phyloP scores from a whole-genome alignment of 2,329 filamentous ascomycete genomes.

The Fusarium graminum region DNA sequence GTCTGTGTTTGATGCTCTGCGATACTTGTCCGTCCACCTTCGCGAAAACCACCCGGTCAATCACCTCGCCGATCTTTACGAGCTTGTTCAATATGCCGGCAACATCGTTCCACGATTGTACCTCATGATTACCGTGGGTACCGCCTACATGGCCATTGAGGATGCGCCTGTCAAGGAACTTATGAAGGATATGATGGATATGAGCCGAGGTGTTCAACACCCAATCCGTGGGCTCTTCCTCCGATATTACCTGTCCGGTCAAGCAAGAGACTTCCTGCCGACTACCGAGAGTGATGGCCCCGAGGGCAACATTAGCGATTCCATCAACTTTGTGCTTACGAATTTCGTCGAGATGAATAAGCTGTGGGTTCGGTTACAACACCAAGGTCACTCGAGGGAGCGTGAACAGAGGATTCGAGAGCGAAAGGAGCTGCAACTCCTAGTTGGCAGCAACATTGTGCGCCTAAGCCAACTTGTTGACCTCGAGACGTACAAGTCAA shows the following conservation, averaged over 20 bases:
- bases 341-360: conserved; percentile 99
- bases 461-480: conserved; percentile 95
- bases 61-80: conserved; percentile 97
- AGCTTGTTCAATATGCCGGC: conserved; percentile 96
- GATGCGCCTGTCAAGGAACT: conserved; percentile 99
- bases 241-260: conserved; percentile 94
- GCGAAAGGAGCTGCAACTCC: conserved; percentile 91
- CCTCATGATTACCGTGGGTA: conserved; percentile 99
- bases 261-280: conserved; percentile 90
- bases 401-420: conserved; percentile 94
- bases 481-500: conserved; percentile 90
- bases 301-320: conserved; percentile 95
- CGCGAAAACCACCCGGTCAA: conserved; percentile 98
- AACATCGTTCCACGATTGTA: conserved; percentile 97
- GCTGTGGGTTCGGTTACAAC: conserved; percentile 96
- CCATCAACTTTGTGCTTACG: conserved; percentile 96
- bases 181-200: conserved; percentile 99
- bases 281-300: conserved; percentile 87
- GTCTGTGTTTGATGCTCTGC: conserved; percentile 97
- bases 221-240: conserved; percentile 95
- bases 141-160: conserved; percentile 98
- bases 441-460: conserved; percentile 97
- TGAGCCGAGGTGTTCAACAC: conserved; percentile 98
- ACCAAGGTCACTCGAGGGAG: conserved; percentile 96
- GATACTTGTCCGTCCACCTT: conserved; percentile 95